Percentiles rank a stretch among this genome's conserved stretches.
These are phyloP conservation scores for Cutaneotrichosporon cyanovorans DNA, from an alignment of 1,284 basidiomycete genomes.

Conservation along the genomic window DNA sequence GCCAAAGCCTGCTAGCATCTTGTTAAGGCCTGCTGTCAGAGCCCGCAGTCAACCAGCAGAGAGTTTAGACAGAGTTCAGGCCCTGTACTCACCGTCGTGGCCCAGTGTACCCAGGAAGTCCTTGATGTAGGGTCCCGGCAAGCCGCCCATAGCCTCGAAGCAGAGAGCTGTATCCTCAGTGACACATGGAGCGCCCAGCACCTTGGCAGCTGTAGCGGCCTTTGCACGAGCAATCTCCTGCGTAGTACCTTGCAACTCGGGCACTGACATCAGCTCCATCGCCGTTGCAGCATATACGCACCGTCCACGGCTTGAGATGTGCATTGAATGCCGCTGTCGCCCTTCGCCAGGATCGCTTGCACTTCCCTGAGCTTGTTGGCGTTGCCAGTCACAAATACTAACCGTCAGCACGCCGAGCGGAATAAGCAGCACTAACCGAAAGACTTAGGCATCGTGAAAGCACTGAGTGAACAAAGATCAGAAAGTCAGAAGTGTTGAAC, in stretches of 20 bases:
- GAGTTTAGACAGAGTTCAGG: background rate
- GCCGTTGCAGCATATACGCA: conserved; percentile 16
- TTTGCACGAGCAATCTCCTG: conserved; percentile 85
- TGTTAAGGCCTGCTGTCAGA: conserved; percentile 68
- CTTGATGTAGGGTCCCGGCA: conserved; percentile 97
- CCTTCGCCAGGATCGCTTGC: conserved; percentile 47
- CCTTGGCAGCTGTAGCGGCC: conserved; percentile 72
- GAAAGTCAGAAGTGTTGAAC: too few species aligned
- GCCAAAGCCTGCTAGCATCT: conserved; percentile 72
- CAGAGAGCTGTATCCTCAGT: conserved; percentile 95
- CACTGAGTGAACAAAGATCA: background rate
- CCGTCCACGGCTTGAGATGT: conserved; percentile 38
- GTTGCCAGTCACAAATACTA: conserved; percentile 92
- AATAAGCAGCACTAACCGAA: conserved; percentile 7
- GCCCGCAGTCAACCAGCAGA: conserved; percentile 49
- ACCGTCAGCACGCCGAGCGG: background rate
- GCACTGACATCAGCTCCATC: conserved; percentile 54
- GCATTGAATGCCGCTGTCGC: conserved; percentile 33
- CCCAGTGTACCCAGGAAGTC: conserved; percentile 74
- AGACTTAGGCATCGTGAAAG: conserved; percentile 10
- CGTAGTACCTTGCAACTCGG: conserved; percentile 89
- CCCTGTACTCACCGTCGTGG: conserved; percentile 55
- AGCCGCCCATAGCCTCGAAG: conserved; percentile 77
- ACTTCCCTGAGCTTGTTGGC: conserved; percentile 89
- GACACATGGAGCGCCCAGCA: conserved; percentile 79